Base-by-base conservation (phyloP, 176 grass and related monocot species). In the Zoysia pacifica region DNA sequence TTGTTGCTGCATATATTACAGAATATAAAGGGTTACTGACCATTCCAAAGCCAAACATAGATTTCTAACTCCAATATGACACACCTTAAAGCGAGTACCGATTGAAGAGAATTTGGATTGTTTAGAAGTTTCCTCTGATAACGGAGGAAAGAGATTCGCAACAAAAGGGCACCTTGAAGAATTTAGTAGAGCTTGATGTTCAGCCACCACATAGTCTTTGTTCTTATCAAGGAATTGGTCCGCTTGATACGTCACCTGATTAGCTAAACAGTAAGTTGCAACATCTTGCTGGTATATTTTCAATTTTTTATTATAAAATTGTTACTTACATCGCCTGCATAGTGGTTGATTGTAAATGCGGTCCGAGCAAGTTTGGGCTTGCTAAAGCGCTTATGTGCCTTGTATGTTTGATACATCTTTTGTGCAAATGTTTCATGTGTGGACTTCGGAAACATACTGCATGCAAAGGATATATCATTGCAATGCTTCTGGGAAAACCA, bases 81-180 rank as follows among this genome's bases (percentile, higher is more conserved):
- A 87, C 81, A 97, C 94, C 94, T 97, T 97, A 82, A 97, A 97
- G 73, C 91, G 89, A 76, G 91, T 92, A 45, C 94, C 94, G 56
- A 97, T 94, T 74, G 94, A 97, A 73, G 94, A 97, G 74, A 97
- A 97, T 83, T 97, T 97, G 68, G 94, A 97, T 59, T 94, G 91
- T 76, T 94, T 97, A 77, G 91, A 97, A 67, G 80, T 82, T 83
- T 97, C 94, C 83, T 97, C 91, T 42, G 90, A 85, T 80, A 90
- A 80, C 36, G 89, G 94, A 64, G 91, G 94, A 82, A 97, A 88
- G 64, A 97, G 94, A 88, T 92, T 94, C 62, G 89, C 87, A 86
- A 90, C 85, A 83, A 97, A 97, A 81, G 51, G 54, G 78, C 91
- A 94, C 61, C 82, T 90, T 62, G 94, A 97, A 37, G 85, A 85